A percentile compares a stretch with the other conserved stretches of the same genome.
Conservation (phyloP, 257 asterid species). For the Capsicum rhomboideum region DNA sequence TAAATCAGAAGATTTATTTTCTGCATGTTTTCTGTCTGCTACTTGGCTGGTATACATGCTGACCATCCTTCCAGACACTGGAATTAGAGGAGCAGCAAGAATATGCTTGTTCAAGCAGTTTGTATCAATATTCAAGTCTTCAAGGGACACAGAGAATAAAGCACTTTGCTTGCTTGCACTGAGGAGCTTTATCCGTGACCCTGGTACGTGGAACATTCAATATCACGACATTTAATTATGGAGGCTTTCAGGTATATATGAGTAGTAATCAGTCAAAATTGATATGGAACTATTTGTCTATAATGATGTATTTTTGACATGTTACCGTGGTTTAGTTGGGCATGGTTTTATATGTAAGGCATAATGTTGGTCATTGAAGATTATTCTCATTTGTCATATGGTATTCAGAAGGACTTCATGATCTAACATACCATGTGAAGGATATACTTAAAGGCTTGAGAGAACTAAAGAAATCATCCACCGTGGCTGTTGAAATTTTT, state of each 20-base stretch:
- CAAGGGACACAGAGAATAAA: slow-evolving; percentile 45
- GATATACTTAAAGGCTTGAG: slow-evolving; percentile 68
- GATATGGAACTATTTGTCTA: background rate
- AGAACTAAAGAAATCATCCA: slow-evolving; percentile 62
- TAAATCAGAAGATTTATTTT: slow-evolving; percentile 35
- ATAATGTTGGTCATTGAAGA: background rate
- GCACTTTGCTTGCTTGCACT: slow-evolving; percentile 77
- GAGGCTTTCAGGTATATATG: background rate
- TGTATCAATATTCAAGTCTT: slow-evolving; percentile 54
- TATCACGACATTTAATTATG: background rate
- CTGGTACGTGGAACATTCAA: slow-evolving; percentile 38
- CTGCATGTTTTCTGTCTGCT: slow-evolving; percentile 65
- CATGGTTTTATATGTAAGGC: background rate
- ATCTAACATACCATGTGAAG: slow-evolving; percentile 45
- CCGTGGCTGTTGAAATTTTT: slow-evolving; percentile 63
- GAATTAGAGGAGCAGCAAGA: slow-evolving; percentile 74
- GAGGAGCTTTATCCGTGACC: slow-evolving; percentile 54
- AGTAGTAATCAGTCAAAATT: background rate
- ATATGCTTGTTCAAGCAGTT: slow-evolving; percentile 59
- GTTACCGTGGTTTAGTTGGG: background rate
- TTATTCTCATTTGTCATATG: background rate
- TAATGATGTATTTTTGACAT: background rate
- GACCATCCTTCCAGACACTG: slow-evolving; percentile 70
- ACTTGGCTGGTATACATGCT: slow-evolving; percentile 80
- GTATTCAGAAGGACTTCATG: slow-evolving; percentile 62